phyloP scores from a whole-genome alignment of 2,329 filamentous ascomycete genomes.

The Penicillium vulpinum region DNA sequence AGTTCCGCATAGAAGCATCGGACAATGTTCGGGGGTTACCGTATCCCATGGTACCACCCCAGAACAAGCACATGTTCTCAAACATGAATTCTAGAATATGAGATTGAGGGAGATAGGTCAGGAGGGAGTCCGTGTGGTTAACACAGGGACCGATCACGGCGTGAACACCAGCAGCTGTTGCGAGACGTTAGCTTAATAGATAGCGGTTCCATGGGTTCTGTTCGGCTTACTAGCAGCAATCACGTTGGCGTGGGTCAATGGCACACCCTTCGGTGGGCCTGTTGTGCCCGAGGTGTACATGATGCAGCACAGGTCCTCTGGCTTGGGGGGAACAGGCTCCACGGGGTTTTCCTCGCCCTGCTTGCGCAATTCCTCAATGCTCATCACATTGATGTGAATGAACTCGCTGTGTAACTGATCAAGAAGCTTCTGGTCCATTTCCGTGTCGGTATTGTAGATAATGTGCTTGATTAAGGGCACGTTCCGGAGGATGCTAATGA shows the following conservation, averaged over 20 bases:
- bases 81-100: constrained; percentile 97
- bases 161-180: constrained; percentile 73
- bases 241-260: constrained; percentile 77
- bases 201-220: background rate
- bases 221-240: constrained; percentile 68
- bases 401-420: constrained; percentile 56
- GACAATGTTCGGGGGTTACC: constrained; percentile 87
- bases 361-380: constrained; percentile 57
- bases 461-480: constrained; percentile 58
- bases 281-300: constrained; percentile 87
- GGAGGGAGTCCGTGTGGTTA: constrained; percentile 72
- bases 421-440: constrained; percentile 54
- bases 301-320: constrained; percentile 78
- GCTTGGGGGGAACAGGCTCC: constrained; percentile 68
- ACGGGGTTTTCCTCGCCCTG: constrained; percentile 65
- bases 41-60: constrained; percentile 91
- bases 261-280: constrained; percentile 83
- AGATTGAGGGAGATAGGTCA: constrained; percentile 90
- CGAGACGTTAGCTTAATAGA: constrained; percentile 11
- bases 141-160: constrained; percentile 76
- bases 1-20: constrained; percentile 82
- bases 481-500: constrained; percentile 56
- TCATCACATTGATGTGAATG: constrained; percentile 54
- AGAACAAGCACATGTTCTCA: constrained; percentile 85
- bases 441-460: constrained; percentile 59